Evolutionary conservation across 2,329 filamentous ascomycete genomes (phyloP), one percentile per base, ranked within the genome.

Genomic region (Penicillium palitans): DNA sequence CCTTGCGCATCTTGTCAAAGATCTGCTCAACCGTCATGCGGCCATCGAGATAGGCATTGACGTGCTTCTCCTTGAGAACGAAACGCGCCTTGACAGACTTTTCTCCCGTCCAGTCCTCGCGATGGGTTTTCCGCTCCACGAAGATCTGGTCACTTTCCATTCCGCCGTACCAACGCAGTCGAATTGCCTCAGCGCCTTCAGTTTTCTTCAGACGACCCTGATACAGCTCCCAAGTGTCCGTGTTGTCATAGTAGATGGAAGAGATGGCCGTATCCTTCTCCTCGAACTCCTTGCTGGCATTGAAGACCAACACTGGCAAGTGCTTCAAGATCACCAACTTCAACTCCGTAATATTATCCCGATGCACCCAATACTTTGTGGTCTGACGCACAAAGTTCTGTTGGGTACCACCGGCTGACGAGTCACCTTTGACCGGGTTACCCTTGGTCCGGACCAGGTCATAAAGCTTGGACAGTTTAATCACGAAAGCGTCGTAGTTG

Each of bases 321-420:
- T 99, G 95, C 82, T 99, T 98, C 52, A 99, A 82, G 71, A 99
- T 93, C 72, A 99, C 93, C 75, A 99, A 87, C 81, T 99, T 99
- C 61, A 99, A 79, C 79, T 99, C 95, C 6, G 95, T 98, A 68
- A 99, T 95, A 72, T 99, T 99, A 77, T 98, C 95, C 3, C 90
- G 91, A 72, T 99, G 95, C 46, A 99, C 95, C 95, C 95, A 99
- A 80, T 99, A 99, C 77, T 99, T 99, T 33, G 95, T 99, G 0
- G 95, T 99, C 73, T 98, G 91, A 59, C 95, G 90, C 61, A 99
- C 87, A 72, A 99, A 99, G 81, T 90, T 98, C 72, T 93, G 93
- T 77, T 99, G 95, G 63, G 84, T 86, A 55, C 93, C 95, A 68
- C 95, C 95, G 17, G 95, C 95, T 8, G 93, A 82, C 66, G 91